These are phyloP conservation scores for Penicillium subrubescens DNA, from an alignment of 495 filamentous ascomycete species.

Conservation along the genomic window DNA sequence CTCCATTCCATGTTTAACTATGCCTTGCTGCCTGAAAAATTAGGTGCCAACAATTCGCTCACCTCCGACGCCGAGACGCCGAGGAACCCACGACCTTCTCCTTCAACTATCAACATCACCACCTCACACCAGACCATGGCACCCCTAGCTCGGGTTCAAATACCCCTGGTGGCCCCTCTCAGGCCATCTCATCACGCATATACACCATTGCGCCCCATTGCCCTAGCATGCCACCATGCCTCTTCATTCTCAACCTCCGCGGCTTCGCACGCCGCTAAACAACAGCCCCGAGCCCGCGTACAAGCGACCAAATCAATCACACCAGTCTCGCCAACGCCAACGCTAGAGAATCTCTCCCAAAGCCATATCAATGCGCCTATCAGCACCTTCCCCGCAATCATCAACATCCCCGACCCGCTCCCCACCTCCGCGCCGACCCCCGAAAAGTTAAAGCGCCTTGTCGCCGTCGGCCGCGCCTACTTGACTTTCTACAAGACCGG, in stretches of 20 bases:
- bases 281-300: slow-evolving; percentile 3
- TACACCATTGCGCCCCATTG: slow-evolving; percentile 2
- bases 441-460: slow-evolving; percentile 40
- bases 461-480: slow-evolving; percentile 48
- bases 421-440: slow-evolving; percentile 19
- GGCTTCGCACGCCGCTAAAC: slow-evolving; percentile 2
- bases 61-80: slow-evolving; percentile 1
- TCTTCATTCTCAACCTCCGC: slow-evolving; percentile 26
- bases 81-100: background rate
- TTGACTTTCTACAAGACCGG: slow-evolving; percentile 86
- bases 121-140: slow-evolving; percentile 14
- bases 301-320: slow-evolving; percentile 15
- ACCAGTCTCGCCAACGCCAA: slow-evolving; percentile 14
- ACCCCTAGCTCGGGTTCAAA: slow-evolving; percentile 6
- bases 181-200: background rate
- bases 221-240: background rate
- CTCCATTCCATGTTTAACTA: background rate
- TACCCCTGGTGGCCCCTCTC: slow-evolving; percentile 6
- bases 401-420: slow-evolving; percentile 31
- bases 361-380: slow-evolving; percentile 42
- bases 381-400: slow-evolving; percentile 40
- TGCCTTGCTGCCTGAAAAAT: background rate
- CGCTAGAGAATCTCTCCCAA: slow-evolving; percentile 15
- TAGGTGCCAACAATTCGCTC: background rate
- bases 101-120: background rate